Evolutionary conservation across 192 early-diverging fungal species (phyloP).

Genomic region (Allomyces arbusculus): DNA sequence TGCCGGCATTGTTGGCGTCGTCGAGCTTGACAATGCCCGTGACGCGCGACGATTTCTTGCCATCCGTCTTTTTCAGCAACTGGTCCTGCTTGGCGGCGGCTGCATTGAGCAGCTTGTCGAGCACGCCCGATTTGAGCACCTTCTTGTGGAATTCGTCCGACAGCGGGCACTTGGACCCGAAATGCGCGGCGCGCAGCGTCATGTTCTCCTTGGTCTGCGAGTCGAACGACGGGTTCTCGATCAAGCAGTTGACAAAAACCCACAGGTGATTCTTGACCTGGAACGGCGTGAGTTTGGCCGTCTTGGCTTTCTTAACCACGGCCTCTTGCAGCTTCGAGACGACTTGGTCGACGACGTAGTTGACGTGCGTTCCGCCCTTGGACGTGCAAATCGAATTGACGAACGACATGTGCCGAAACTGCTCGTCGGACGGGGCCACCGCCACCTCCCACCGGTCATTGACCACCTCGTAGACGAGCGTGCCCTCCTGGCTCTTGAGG

Average conservation of each 20-base stretch:
- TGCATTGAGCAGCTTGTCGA: conserved; percentile 55
- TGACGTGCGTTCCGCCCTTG: conserved; percentile 82
- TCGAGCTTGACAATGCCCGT: conserved; percentile 73
- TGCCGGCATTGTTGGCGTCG: conserved; percentile 85
- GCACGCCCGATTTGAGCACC: conserved; percentile 65
- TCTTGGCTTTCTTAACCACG: conserved; percentile 57
- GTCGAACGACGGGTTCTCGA: conserved; percentile 88
- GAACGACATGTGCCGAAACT: conserved; percentile 83
- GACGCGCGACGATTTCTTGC: conserved; percentile 39
- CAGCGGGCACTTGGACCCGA: conserved; percentile 60
- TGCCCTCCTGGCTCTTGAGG: conserved; percentile 12
- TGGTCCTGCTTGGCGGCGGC: conserved; percentile 49
- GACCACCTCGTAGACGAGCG: conserved; percentile 49
- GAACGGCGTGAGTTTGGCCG: conserved; percentile 46
- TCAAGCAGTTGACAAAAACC: conserved; percentile 82
- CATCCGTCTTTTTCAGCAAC: conserved; percentile 75
- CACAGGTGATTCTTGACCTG: conserved; percentile 79
- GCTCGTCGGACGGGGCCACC: conserved; percentile 78
- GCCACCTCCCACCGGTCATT: conserved; percentile 84
- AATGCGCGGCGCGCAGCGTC: conserved; percentile 51
- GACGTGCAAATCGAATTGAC: conserved; percentile 91
- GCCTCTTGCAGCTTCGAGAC: conserved; percentile 41
- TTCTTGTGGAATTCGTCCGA: conserved; percentile 63
- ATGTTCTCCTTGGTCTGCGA: conserved; percentile 94
- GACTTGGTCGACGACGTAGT: conserved; percentile 63